Evolutionary conservation across 305 asterid species (phyloP).

Genomic region (Ajuga reptans): DNA sequence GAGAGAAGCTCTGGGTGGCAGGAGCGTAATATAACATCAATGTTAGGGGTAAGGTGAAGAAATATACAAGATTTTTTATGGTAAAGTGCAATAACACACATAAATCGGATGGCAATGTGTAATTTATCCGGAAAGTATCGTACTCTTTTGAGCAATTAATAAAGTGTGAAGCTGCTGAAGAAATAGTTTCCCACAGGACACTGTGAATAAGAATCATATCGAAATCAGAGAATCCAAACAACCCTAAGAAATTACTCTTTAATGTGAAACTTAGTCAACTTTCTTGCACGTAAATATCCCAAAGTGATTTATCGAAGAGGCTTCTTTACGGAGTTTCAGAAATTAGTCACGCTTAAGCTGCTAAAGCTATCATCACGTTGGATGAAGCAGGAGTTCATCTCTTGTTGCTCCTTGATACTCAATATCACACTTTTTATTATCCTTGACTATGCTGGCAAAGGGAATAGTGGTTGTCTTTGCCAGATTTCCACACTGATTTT

Average conservation of each 20-base stretch:
- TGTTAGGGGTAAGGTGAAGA: too few relatives aligned
- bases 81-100: background rate
- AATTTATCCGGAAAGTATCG: background rate
- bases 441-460: constrained; percentile 1
- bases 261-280: background rate
- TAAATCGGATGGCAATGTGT: background rate
- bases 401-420: background rate
- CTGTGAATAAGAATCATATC: background rate
- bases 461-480: background rate
- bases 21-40: background rate
- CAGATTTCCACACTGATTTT: background rate
- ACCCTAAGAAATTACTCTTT: background rate
- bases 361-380: background rate
- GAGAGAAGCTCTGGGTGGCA: background rate
- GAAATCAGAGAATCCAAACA: background rate
- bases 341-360: background rate
- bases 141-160: background rate
- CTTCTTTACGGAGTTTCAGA: background rate
- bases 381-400: background rate
- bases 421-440: background rate
- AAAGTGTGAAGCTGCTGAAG: background rate
- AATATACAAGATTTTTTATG: too few relatives aligned
- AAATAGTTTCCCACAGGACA: background rate
- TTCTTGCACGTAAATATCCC: background rate
- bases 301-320: background rate